Evolutionary conservation across 352 stramenopile genomes (phyloP).

Genomic region (Phytophthora litchii): DNA sequence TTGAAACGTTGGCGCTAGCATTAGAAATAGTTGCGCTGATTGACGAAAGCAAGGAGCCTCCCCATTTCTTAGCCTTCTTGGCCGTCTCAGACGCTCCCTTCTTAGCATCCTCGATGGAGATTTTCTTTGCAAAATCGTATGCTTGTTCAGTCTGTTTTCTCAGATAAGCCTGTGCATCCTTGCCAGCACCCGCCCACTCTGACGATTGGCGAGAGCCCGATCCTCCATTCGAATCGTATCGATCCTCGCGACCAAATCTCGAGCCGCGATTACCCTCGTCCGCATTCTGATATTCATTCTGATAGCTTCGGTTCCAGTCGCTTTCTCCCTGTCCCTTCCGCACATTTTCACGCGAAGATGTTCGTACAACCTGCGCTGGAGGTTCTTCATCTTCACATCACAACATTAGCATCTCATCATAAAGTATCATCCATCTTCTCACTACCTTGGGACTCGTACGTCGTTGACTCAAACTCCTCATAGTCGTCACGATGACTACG

Average conservation of each 20-base stretch:
- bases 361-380: slow-evolving; percentile 17
- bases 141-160: slow-evolving; percentile 86
- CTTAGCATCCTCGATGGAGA: slow-evolving; percentile 87
- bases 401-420: slow-evolving; percentile 5
- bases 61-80: slow-evolving; percentile 91
- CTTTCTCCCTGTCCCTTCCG: slow-evolving; percentile 25
- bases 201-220: slow-evolving; percentile 19
- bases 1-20: slow-evolving; percentile 55
- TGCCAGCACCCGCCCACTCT: slow-evolving; percentile 47
- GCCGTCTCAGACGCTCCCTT: slow-evolving; percentile 80
- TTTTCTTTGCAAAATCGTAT: slow-evolving; percentile 89
- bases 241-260: slow-evolving; percentile 31
- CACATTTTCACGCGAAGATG: slow-evolving; percentile 26
- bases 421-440: not conserved
- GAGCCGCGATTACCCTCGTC: slow-evolving; percentile 19
- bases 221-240: slow-evolving; percentile 35
- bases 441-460: slow-evolving; percentile 56
- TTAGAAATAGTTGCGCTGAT: slow-evolving; percentile 80
- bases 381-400: slow-evolving; percentile 42
- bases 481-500: slow-evolving; percentile 46
- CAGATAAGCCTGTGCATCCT: slow-evolving; percentile 67
- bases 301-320: slow-evolving; percentile 35
- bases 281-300: slow-evolving; percentile 27
- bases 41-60: slow-evolving; percentile 76
- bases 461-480: slow-evolving; percentile 60